Evolutionary conservation across 2,329 filamentous ascomycete species (phyloP).

Genomic region (Arthrinium phaeospermum): DNA sequence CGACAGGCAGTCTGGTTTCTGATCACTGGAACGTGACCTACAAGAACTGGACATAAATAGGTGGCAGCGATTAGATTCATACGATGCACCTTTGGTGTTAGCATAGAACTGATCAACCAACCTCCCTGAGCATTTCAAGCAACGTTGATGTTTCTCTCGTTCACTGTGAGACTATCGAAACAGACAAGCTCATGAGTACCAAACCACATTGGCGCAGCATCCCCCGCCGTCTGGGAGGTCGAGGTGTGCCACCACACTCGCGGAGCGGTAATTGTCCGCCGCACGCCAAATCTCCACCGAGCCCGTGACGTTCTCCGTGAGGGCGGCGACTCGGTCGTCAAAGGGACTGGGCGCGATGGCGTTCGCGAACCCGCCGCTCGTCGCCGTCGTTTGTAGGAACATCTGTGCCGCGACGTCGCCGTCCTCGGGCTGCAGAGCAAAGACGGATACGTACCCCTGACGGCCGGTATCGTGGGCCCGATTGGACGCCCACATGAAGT

Average conservation of each 20-base stretch:
- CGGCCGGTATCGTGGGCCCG: conserved; percentile 26
- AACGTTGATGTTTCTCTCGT: background rate
- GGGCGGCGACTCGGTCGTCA: conserved; percentile 38
- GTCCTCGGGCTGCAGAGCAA: conserved; percentile 31
- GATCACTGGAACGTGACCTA: conserved; percentile 29
- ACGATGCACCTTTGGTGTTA: conserved; percentile 4
- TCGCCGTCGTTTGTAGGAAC: conserved; percentile 38
- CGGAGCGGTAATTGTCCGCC: conserved; percentile 24
- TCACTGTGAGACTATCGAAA: background rate
- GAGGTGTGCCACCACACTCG: conserved; percentile 29
- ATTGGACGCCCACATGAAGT: conserved; percentile 40
- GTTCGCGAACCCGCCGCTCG: conserved; percentile 43
- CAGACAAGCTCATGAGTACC: conserved; percentile 20
- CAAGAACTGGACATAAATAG: conserved; percentile 16
- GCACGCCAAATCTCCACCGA: conserved; percentile 44
- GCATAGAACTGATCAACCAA: background rate
- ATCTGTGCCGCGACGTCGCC: conserved; percentile 38
- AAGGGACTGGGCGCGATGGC: conserved; percentile 40
- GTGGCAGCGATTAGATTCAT: background rate
- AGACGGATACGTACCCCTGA: conserved; percentile 42
- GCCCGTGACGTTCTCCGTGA: conserved; percentile 42
- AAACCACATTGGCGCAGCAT: conserved; percentile 37
- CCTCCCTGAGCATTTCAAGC: background rate
- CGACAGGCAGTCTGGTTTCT: conserved; percentile 26
- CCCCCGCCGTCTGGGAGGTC: conserved; percentile 31